Base-by-base conservation (phyloP, 202 grass and related monocot genomes). In the Carex sylvatica region DNA sequence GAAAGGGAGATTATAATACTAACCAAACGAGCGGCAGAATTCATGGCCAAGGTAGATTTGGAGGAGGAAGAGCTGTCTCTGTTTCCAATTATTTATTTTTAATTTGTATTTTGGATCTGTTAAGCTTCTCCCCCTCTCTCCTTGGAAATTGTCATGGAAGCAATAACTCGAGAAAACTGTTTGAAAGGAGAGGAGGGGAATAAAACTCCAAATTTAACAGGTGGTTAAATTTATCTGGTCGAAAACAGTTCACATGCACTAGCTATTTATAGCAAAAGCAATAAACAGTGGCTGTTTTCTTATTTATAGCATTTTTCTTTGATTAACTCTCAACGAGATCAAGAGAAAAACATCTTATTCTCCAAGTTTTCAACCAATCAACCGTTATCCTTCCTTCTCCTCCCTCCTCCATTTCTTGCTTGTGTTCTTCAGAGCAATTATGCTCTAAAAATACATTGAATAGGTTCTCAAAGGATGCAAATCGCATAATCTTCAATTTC, bases 1-100 rank as follows among this genome's bases (percentile, higher is more conserved):
- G 63, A 85, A 47, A 85, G 38, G 64, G 84, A 85, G 44, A 85
- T 19, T 14, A 85, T 10, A 61, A 80, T 52, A 70, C 46, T 52
- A 35, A 56, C 47, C 53, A 71, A 19, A 68, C 24, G 75, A 28
- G 26, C 62, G 10, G 52, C 77, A 40, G 84, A 80, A 85, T 68
- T 85, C 72, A 85, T 85, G 12, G 62, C 84, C 74, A 61, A 52
- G 51, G 65, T 44, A 33, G 55, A 76, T 20, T 35, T 59, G 82
- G 69, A 74, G 66, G 80, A 83, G 65, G 80, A 83, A 36, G 51
- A 59, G 82, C 52, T 40, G 52, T 78, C 49, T 61, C 20, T 64
- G 10, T 76, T 20, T 62, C 9, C 33, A 35, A 18, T 66, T 16
- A 75, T 78, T 30, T 64, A 30, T 22, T 84, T 62, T 76, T 62